Base-by-base conservation (phyloP, 495 filamentous ascomycete genomes). In the Usnea hakonensis region DNA sequence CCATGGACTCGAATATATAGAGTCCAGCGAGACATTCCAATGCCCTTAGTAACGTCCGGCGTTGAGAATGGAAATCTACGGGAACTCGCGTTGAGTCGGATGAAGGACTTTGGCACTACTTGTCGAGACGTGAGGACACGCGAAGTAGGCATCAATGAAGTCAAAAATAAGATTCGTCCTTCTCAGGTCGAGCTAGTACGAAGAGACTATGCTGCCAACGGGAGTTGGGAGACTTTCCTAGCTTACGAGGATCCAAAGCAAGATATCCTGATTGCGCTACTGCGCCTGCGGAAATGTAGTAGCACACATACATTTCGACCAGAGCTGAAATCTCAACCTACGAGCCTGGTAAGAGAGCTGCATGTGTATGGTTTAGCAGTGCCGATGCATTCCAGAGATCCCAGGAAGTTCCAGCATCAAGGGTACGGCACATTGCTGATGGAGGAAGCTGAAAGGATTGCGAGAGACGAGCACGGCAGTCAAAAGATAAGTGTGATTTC, bases 1-100 rank as follows among this genome's bases (percentile, higher is more conserved):
- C 94, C 94, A 28, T 98, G 94, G 94, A 98, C 94, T 11, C 86
- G 94, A 65, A 98, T 98, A 73, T 98, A 98, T 76, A 90, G 94
- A 46, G 95, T 98, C 14, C 94, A 98, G 74, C 87, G 94, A 68
- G 94, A 98, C 76, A 98, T 98, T 61, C 94, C 94, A 28, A 98
- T 98, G 94, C 94, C 94, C 1, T 82, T 98, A 6, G 95, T 98
- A 40, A 96, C 94, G 0, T 89, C 91, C 0, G 94, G 94, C 46
- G 94, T 98, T 11, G 94, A 98, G 77, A 98, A 98, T 70, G 94
- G 94, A 53, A 98, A 98, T 69, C 79, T 98, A 57, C 87, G 94
- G 61, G 94, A 98, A 69, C 80, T 98, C 14, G 91, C 94, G 2
- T 76, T 98, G 65, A 88, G 89, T 35, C 82, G 94, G 30, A 98